These are phyloP conservation scores for Erucastrum elatum DNA, from an alignment of 345 rosid genomes.

Conservation along the genomic window DNA sequence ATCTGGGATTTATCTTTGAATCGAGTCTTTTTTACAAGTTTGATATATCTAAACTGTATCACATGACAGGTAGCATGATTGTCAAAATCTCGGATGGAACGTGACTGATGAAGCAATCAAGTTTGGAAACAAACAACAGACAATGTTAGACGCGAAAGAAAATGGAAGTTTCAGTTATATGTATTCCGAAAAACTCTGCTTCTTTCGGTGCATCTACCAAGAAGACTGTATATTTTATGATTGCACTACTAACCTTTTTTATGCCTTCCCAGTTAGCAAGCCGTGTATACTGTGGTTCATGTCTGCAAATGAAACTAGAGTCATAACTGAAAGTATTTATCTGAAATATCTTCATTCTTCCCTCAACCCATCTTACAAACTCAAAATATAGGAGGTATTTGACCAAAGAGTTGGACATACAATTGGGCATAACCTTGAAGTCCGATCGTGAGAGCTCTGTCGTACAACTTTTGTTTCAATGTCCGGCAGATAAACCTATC, in stretches of 20 bases:
- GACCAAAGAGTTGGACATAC: slow-evolving; percentile 44
- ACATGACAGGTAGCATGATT: slow-evolving; percentile 76
- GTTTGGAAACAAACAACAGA: slow-evolving; percentile 4
- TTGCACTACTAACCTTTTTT: slow-evolving; percentile 55
- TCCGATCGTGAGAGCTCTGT: slow-evolving; percentile 81
- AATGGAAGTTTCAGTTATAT: neutral
- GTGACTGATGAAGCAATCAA: slow-evolving; percentile 53
- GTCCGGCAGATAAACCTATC: slow-evolving; percentile 79
- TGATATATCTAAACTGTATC: too few relatives aligned
- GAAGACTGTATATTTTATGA: slow-evolving; percentile 5
- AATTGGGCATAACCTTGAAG: slow-evolving; percentile 88
- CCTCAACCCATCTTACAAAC: slow-evolving; percentile 13
- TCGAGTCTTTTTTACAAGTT: too few relatives aligned
- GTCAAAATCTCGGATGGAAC: slow-evolving; percentile 85
- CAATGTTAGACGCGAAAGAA: slow-evolving; percentile 9
- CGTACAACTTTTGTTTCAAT: slow-evolving; percentile 73
- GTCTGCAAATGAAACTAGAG: slow-evolving; percentile 52
- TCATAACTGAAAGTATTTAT: slow-evolving; percentile 22
- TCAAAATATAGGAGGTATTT: slow-evolving; percentile 7
- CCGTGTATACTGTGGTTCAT: slow-evolving; percentile 75
- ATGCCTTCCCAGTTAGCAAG: slow-evolving; percentile 98
- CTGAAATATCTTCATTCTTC: neutral
- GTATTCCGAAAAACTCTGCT: neutral
- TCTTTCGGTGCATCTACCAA: neutral
- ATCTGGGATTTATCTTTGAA: too few relatives aligned